Percentiles rank a stretch among this genome's conserved stretches.
Conservation (phyloP, 345 rosid species). For the Limnanthes douglasii region DNA sequence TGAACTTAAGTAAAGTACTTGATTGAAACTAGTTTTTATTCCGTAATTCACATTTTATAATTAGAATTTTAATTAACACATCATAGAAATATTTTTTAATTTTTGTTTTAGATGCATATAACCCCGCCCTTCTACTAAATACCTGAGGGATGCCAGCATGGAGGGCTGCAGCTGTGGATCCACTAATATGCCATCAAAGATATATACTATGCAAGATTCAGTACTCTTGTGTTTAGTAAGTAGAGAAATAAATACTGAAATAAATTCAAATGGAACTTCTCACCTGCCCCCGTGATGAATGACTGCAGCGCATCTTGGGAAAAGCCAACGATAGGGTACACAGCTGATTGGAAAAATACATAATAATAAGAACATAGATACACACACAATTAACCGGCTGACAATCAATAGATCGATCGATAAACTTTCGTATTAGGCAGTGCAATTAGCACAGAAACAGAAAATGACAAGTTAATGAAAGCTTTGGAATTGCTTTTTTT, state of each 20-base stretch:
- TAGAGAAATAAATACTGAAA: slow-evolving; percentile 6
- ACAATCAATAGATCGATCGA: no score
- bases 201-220: slow-evolving; percentile 9
- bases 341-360: slow-evolving; percentile 19
- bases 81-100: no score
- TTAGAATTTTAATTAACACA: no score
- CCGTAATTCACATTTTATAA: no score
- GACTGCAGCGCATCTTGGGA: slow-evolving; percentile 54
- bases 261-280: slow-evolving; percentile 1
- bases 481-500: background rate
- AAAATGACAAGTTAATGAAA: no score
- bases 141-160: slow-evolving; percentile 81
- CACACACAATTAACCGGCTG: no score
- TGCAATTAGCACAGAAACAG: background rate
- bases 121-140: no score
- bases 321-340: slow-evolving; percentile 63
- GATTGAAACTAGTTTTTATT: no score
- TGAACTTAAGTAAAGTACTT: no score
- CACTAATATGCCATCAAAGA: slow-evolving; percentile 21
- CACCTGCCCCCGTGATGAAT: slow-evolving; percentile 96
- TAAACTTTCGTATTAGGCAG: no score
- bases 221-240: background rate
- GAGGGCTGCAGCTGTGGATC: slow-evolving; percentile 86
- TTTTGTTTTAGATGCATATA: no score
- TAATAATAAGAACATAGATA: background rate